Conservation (phyloP, 345 rosid species). For the Excoecaria agallocha region DNA sequence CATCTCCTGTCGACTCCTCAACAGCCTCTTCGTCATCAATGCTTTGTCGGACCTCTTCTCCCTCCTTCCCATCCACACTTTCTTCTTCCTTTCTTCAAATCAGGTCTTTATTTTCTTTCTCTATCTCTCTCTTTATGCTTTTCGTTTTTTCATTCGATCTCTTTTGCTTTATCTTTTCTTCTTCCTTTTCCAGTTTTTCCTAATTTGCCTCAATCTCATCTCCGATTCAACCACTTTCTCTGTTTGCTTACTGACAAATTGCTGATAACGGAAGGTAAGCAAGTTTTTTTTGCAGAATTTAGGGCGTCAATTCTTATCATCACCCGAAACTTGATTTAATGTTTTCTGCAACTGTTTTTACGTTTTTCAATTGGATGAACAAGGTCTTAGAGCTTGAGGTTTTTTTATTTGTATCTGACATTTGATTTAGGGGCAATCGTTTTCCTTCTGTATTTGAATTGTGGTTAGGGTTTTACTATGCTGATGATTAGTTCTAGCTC, state of each 20-base stretch:
- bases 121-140: background rate
- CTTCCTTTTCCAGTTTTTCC: background rate
- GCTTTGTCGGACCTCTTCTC: background rate
- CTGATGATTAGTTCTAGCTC: background rate
- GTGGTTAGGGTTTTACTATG: constrained; percentile 2
- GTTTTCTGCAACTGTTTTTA: background rate
- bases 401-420: background rate
- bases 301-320: background rate
- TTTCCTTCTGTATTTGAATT: background rate
- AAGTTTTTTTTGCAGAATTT: background rate
- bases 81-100: background rate
- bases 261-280: background rate
- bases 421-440: background rate
- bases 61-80: background rate
- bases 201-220: background rate
- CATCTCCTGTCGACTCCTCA: background rate
- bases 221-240: constrained; percentile 3
- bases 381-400: background rate
- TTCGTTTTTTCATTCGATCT: background rate
- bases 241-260: constrained; percentile 1
- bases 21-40: background rate
- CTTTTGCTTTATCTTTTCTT: background rate
- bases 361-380: background rate
- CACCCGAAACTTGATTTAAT: background rate
- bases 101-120: background rate